Evolutionary conservation across 2,329 filamentous ascomycete genomes (phyloP), one percentile per base, ranked within the genome.

Genomic region (Tolypocladium capitatum): DNA sequence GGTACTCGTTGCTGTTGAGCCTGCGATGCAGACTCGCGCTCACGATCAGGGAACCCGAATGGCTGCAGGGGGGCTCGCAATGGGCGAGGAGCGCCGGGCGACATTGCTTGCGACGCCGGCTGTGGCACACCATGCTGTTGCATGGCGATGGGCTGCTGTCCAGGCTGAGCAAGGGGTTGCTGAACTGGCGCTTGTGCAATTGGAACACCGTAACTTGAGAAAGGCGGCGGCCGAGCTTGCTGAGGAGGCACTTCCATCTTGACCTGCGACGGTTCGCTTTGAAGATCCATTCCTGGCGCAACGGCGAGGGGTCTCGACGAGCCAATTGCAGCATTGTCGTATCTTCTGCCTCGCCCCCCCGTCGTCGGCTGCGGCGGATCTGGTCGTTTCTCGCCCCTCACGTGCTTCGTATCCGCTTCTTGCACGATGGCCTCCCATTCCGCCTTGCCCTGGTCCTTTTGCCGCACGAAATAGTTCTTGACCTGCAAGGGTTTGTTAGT

Each of bases 381-480:
- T 1, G 79, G 80, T 46, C 74, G 68, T 56, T 74, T 74, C 62
- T 84, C 80, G 42, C 78, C 78, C 46, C 74, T 65, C 9, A 58
- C 53, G 46, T 68, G 70, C 62, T 77, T 80, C 27, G 63, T 67
- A 52, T 84, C 78, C 16, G 81, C 79, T 42, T 82, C 78, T 45
- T 67, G 68, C 1, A 80, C 77, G 49, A 83, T 72, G 6, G 63
- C 63, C 50, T 80, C 78, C 74, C 77, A 83, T 45, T 81, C 78
- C 3, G 67, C 63, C 54, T 77, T 78, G 18, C 68, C 67, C 51
- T 73, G 70, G 53, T 83, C 80, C 57, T 80, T 78, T 56, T 81
- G 76, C 5, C 81, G 73, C 24, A 75, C 71, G 54, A 77, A 84
- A 57, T 81, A 84, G 56, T 85, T 85, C 57, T 83, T 83, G 24